These are phyloP conservation scores for Fusarium illudens DNA, from an alignment of 2,329 filamentous ascomycete species.

Conservation along the genomic window DNA sequence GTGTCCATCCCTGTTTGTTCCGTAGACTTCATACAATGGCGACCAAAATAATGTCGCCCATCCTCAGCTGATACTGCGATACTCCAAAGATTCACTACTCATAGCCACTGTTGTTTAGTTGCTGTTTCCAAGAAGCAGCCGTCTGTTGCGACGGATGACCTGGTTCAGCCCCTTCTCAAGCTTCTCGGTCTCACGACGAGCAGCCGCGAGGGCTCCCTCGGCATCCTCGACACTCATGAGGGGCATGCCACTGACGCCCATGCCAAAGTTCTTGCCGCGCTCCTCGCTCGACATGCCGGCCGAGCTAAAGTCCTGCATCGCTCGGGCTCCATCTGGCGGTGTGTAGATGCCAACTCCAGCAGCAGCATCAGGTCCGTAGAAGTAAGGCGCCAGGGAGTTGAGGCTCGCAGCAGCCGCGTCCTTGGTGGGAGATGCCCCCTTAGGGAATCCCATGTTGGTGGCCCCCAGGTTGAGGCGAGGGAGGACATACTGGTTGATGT, in stretches of 20 bases:
- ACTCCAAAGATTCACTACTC: background rate
- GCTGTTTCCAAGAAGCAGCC: constrained; percentile 55
- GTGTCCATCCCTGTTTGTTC: background rate
- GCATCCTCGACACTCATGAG: constrained; percentile 71
- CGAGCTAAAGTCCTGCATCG: constrained; percentile 48
- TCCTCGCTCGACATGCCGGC: constrained; percentile 43
- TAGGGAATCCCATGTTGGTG: constrained; percentile 54
- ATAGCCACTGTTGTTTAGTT: constrained; percentile 28
- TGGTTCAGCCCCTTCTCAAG: constrained; percentile 69
- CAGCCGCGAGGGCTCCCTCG: constrained; percentile 61
- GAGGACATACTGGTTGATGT: constrained; percentile 74
- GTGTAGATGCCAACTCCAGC: constrained; percentile 56
- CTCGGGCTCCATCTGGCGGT: constrained; percentile 47
- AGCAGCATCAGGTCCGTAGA: constrained; percentile 59
- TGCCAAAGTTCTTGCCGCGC: constrained; percentile 43
- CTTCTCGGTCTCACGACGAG: constrained; percentile 68
- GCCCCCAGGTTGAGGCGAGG: constrained; percentile 65
- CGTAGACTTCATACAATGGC: constrained; percentile 11
- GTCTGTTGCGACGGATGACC: constrained; percentile 67
- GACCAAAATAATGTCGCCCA: background rate
- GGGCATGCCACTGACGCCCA: constrained; percentile 55
- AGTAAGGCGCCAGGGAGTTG: constrained; percentile 65
- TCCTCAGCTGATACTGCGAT: background rate
- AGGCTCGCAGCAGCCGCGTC: constrained; percentile 60
- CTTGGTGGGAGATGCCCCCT: constrained; percentile 50